phyloP scores from a whole-genome alignment of 306 rosid genomes.

The Vicia villosa region DNA sequence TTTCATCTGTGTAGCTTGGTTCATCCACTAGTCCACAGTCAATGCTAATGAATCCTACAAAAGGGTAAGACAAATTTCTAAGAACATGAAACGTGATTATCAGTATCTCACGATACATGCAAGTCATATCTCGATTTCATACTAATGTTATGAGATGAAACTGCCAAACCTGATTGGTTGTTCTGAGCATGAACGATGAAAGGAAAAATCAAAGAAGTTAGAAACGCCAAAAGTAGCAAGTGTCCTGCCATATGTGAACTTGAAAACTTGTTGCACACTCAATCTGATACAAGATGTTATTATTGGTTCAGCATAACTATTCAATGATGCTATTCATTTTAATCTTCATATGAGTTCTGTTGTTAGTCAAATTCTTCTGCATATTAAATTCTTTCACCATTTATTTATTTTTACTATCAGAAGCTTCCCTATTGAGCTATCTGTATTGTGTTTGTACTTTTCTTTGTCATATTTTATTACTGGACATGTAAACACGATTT shows the following conservation, averaged over 20 bases:
- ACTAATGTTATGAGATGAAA: neutral
- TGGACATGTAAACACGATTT: neutral
- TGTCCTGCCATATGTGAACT: constrained; percentile 27
- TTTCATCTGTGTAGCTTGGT: constrained; percentile 46
- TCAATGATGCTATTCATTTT: neutral
- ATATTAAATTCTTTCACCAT: neutral
- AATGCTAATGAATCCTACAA: constrained; percentile 45
- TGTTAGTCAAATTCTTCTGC: constrained; percentile 22
- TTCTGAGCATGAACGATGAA: constrained; percentile 36
- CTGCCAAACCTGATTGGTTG: constrained; percentile 38
- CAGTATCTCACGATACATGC: neutral
- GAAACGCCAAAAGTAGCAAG: constrained; percentile 19
- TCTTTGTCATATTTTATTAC: neutral
- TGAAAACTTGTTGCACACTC: constrained; percentile 13
- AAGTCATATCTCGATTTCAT: too few relatives aligned
- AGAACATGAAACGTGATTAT: neutral
- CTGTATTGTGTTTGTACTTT: neutral
- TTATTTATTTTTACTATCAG: neutral
- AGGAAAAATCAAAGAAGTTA: constrained; percentile 15
- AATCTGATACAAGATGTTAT: neutral
- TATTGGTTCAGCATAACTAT: neutral
- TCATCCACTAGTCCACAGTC: constrained; percentile 45
- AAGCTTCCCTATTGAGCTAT: constrained; percentile 34
- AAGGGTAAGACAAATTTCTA: constrained; percentile 9
- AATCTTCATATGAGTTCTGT: neutral